Conservation (phyloP, 768 basidiomycete species). For the Lentinus tigrinus region DNA sequence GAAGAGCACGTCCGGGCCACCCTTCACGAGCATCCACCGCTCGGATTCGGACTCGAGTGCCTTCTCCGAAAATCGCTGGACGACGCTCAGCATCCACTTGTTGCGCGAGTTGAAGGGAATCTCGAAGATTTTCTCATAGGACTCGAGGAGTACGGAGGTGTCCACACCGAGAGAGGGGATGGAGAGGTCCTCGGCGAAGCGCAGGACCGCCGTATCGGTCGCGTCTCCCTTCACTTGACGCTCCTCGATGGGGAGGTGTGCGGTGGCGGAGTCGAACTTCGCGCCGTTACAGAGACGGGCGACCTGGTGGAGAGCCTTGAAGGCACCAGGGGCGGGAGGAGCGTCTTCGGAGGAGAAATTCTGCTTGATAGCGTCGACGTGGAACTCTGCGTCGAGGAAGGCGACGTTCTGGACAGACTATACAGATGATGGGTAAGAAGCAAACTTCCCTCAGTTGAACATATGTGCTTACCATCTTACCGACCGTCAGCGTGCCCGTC, state of each 20-base stretch:
- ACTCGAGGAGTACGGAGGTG: not conserved
- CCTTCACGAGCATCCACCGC: slow-evolving; percentile 48
- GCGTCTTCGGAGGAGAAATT: slow-evolving; percentile 9
- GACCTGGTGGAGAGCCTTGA: slow-evolving; percentile 36
- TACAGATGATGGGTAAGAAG: not conserved
- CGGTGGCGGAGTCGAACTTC: slow-evolving; percentile 40
- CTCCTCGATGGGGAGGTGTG: slow-evolving; percentile 26
- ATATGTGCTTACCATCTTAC: slow-evolving; percentile 40
- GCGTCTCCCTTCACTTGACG: slow-evolving; percentile 50
- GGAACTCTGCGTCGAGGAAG: slow-evolving; percentile 31
- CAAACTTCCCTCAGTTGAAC: not conserved
- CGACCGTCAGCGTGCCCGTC: slow-evolving; percentile 58
- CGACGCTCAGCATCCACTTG: slow-evolving; percentile 57
- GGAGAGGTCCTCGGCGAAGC: slow-evolving; percentile 40
- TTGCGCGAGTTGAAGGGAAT: slow-evolving; percentile 42
- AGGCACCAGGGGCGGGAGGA: slow-evolving; percentile 19
- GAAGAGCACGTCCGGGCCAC: slow-evolving; percentile 58
- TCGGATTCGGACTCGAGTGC: slow-evolving; percentile 9
- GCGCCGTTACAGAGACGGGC: slow-evolving; percentile 61
- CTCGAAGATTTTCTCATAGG: slow-evolving; percentile 28
- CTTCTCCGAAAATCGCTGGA: slow-evolving; percentile 19
- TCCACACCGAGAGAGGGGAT: slow-evolving; percentile 11
- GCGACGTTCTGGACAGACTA: slow-evolving; percentile 42
- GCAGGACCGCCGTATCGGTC: slow-evolving; percentile 55
- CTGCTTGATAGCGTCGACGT: slow-evolving; percentile 21